Base-by-base conservation (phyloP, 352 stramenopile species). In the Globisporangium cystogenes region DNA sequence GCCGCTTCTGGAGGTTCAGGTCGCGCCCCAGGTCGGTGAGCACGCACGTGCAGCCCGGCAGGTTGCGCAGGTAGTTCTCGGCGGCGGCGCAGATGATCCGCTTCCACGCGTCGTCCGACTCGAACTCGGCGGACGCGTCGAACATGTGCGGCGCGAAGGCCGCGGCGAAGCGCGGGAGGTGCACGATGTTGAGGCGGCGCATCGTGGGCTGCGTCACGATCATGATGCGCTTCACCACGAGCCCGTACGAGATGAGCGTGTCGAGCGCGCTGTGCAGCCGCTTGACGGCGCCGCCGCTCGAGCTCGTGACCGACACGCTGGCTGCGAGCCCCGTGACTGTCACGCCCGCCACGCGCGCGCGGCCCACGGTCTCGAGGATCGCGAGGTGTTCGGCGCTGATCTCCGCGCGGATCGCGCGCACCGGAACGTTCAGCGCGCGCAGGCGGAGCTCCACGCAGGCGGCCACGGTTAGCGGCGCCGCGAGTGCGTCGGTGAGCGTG, bases 221-320 rank as follows among this genome's bases (percentile, higher is more conserved):
- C 70, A 93, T 77, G 68, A 91, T 87, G 59, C 82, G 63, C 67
- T 93, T 93, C 39, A 90, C 74, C 35, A 93, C 77, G 24, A 93
- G 51, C 27, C 69, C 70, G 60, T 89, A 86, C 48, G 82, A 93
- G 14, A 93, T 70, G 3, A 93, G 63, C 58, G 74, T 89, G 54
- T 93, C 82, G 20, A 93, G 68, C 23, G 60, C 80, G 48, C 80
- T 90, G 64, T 93, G 82, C 55, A 90, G 53, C 36, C 76, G 66
- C 64, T 93, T 93, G 35, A 93, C 74, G 3, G 74, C 78, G 4
- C 63, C 53, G 2, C 57, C 43, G 26, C 21, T 44, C 33, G 33
- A 39, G n/a, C 39, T 44, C 4, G 39, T 4, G n/a, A 44, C 67
- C 8, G 36, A 40, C 29, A 78, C 60, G n/a, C 79, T 44, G 4